Base-by-base conservation (phyloP, 331 rosid genomes). In the Quercus phellos region DNA sequence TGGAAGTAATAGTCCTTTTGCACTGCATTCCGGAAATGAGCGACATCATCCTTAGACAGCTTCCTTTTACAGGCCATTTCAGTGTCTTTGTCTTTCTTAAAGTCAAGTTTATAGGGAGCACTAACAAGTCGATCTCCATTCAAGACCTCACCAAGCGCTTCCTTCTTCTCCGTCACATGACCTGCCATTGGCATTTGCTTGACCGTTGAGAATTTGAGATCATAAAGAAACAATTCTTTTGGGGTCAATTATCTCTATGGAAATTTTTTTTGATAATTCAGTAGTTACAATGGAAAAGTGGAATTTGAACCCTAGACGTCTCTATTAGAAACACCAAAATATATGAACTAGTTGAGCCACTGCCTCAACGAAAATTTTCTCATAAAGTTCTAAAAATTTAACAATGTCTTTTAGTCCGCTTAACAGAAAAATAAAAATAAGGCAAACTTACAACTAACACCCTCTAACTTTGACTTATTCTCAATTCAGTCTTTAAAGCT, bases 91-190 rank as follows among this genome's bases (percentile, higher is more conserved):
- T 94, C 97, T 74, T 63, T 87, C 46, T 16, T 85, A 78, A 92
- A 94, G 60, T 83, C 86, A 43, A 94, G 97, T 3, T 67, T 87
- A 77, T 94, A 94, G 9, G 98, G 97, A 75, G 98, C 90, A 80
- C 96, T 92, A 77, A 94, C 98, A 75, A 94, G 97, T 21, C 97
- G 97, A 73, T 94, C 98, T 67, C 98, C 98, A 85, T 94, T 94
- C 88, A 94, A 86, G 11, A 94, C 93, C 96, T 94, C 98, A 9
- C 98, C 98, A 42, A 94, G 98, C 2, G 97, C 98, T 86, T 94
- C 98, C 50, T 81, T 92, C 82, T 94, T 94, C 75, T 94, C 98
- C 77, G 55, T 94, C 86, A 89, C 97, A 5, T 19, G 74, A 78
- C 94, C 98, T 92, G 76, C 4, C 85, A 89, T 75, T 42, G 7